These are phyloP conservation scores for Tieghemiomyces parasiticus DNA, from an alignment of 192 early-diverging fungal species.

Conservation along the genomic window DNA sequence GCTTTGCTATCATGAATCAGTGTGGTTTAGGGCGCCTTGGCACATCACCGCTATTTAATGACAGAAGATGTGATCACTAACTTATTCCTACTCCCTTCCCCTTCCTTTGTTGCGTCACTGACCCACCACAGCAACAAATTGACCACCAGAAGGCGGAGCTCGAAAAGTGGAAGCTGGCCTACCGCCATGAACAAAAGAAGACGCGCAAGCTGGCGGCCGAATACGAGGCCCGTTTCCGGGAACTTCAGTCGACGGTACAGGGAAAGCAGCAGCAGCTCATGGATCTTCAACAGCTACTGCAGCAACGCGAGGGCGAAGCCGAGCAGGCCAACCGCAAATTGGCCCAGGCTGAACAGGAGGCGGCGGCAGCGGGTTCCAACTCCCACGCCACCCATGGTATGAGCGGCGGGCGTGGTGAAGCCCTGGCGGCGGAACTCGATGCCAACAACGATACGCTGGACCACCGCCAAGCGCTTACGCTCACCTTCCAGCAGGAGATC, in stretches of 20 bases:
- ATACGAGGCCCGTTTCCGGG: neutral
- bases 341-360: conserved; percentile 12
- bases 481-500: conserved; percentile 9
- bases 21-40: too few species aligned
- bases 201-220: neutral
- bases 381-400: too few species aligned
- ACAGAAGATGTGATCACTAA: too few species aligned
- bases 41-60: too few species aligned
- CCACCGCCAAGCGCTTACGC: conserved; percentile 10
- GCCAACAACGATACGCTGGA: neutral
- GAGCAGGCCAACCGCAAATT: conserved; percentile 4
- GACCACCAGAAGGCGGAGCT: conserved; percentile 7
- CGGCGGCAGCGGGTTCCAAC: too few species aligned
- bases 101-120: neutral
- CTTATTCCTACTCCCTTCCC: neutral
- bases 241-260: conserved; percentile 13
- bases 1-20: too few species aligned
- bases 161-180: conserved; percentile 7
- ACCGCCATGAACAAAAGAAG: conserved; percentile 6
- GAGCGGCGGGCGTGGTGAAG: too few species aligned
- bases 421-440: neutral
- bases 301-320: neutral
- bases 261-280: conserved; percentile 7
- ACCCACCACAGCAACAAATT: conserved; percentile 9
- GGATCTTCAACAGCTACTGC: conserved; percentile 12